phyloP scores from a whole-genome alignment of 805 yeast species.

The Lachancea sp. region DNA sequence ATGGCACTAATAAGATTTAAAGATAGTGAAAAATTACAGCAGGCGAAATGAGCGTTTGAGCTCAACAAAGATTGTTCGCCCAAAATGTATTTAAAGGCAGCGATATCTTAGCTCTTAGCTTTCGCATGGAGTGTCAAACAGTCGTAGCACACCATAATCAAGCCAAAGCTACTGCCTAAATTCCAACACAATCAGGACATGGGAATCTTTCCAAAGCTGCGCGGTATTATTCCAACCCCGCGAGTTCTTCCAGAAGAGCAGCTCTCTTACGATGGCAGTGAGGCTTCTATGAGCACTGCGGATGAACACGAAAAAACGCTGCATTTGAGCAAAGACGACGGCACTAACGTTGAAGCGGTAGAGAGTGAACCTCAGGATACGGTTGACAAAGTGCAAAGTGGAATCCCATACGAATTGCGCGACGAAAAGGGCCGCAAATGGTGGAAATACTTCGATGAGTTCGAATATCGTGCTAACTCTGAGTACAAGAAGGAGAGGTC shows the following conservation, averaged over 20 bases:
- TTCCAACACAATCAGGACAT: too few relatives aligned
- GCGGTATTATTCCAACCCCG: slow-evolving; percentile 18
- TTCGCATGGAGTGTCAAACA: too few relatives aligned
- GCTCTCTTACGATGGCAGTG: not conserved
- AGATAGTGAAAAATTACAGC: too few relatives aligned
- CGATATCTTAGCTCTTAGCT: too few relatives aligned
- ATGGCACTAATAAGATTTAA: not conserved
- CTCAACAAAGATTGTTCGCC: too few relatives aligned
- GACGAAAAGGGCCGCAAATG: slow-evolving; percentile 37
- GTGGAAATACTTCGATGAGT: slow-evolving; percentile 47
- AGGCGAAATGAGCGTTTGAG: too few relatives aligned
- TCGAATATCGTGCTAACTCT: slow-evolving; percentile 41
- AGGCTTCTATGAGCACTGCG: not conserved
- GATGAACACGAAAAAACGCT: not conserved
- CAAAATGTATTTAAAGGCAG: too few relatives aligned
- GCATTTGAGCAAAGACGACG: slow-evolving; percentile 1
- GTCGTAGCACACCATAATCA: too few relatives aligned
- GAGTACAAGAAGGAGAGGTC: slow-evolving; percentile 28
- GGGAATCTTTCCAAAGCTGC: too few relatives aligned
- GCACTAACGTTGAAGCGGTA: slow-evolving; percentile 5
- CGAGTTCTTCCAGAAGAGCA: slow-evolving; percentile 21
- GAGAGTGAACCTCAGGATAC: not conserved
- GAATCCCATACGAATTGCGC: slow-evolving; percentile 35
- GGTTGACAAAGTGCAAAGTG: slow-evolving; percentile 15
- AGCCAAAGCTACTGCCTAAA: too few relatives aligned